Base-by-base conservation (phyloP, 257 asterid genomes). In the Jacaranda copaia region DNA sequence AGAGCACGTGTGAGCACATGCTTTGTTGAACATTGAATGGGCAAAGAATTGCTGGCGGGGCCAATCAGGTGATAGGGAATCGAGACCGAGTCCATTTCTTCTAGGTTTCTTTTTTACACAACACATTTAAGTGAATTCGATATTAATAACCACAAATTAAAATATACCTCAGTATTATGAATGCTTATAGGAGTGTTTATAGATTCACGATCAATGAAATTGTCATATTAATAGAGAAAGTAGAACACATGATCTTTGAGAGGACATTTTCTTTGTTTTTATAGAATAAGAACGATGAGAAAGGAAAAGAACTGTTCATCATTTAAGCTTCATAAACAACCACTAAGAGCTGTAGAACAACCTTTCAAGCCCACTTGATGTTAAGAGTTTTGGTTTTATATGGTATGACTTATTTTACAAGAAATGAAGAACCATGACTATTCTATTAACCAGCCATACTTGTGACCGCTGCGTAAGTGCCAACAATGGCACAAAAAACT, bases 401-500 rank as follows among this genome's bases (percentile, higher is more conserved):
- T 58, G 8, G 15, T 1, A 18, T 20, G 38, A 19, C 39, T 18
- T 58, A 3, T 58, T 4, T 49, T 49, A n/a, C 46, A 64, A 52
- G 38, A 53, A 42, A 36, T 16, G 57, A 63, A 16, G 16, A 42
- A 49, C 49, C 20, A 32, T 32, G 3, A 15, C 43, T 12, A 36
- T 45, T 7, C 61, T 70, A 72, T 72, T 68, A 68, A 18, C 76
- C 80, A 42, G 83, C 82, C 84, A 89, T 88, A n/a, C 84, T 86
- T 64, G 77, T 36, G 67, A 93, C 49, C 11, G 97, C 93, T 56
- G 98, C 88, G 66, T 85, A 88, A 18, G 98, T 89, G 64, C 99
- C 97, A 45, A 82, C 16, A 8, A 78, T 58, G 3, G 98, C 82
- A 75, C 93, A 88, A 16, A 78, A 51, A 9, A 88, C 9, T 55